phyloP scores from a whole-genome alignment of 176 grass and related monocot species.

The Cenchrus americanus region DNA sequence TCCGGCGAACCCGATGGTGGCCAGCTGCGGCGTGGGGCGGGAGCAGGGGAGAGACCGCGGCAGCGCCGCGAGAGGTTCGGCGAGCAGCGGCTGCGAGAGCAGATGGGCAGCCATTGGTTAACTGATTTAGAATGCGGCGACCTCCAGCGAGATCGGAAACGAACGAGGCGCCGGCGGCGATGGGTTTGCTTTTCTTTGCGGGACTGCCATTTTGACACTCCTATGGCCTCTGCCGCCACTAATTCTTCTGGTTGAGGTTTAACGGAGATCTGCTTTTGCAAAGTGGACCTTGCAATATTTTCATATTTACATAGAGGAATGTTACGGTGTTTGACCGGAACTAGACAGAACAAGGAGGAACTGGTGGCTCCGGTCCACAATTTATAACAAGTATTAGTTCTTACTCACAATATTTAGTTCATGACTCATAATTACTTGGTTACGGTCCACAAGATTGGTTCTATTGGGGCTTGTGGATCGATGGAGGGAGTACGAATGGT shows the following conservation, averaged over 20 bases:
- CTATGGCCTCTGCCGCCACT: constrained; percentile 16
- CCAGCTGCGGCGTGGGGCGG: constrained; percentile 20
- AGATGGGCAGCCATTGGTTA: constrained; percentile 1
- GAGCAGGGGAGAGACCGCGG: constrained; percentile 32
- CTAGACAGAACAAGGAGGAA: too few relatives aligned
- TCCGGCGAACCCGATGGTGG: constrained; percentile 14
- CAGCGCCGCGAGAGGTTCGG: background rate
- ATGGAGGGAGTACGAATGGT: too few relatives aligned
- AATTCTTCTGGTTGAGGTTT: constrained; percentile 32
- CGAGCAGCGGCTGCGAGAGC: constrained; percentile 32
- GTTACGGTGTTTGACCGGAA: too few relatives aligned
- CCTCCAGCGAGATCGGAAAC: background rate
- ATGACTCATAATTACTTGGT: too few relatives aligned
- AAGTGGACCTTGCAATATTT: accelerated
- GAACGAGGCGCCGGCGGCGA: constrained; percentile 15
- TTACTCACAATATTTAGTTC: too few relatives aligned
- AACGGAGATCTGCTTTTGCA: constrained; percentile 6
- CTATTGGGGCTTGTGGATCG: too few relatives aligned
- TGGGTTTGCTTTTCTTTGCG: constrained; percentile 18
- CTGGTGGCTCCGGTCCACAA: too few relatives aligned
- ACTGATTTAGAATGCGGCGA: constrained; percentile 1
- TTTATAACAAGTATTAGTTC: too few relatives aligned
- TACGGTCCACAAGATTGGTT: too few relatives aligned
- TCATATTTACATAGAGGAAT: background rate
- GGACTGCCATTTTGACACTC: constrained; percentile 14